A percentile compares a stretch with the other conserved stretches of the same genome.
These are phyloP conservation scores for Sisymbrium altissimum DNA, from an alignment of 345 rosid species.

Conservation along the genomic window DNA sequence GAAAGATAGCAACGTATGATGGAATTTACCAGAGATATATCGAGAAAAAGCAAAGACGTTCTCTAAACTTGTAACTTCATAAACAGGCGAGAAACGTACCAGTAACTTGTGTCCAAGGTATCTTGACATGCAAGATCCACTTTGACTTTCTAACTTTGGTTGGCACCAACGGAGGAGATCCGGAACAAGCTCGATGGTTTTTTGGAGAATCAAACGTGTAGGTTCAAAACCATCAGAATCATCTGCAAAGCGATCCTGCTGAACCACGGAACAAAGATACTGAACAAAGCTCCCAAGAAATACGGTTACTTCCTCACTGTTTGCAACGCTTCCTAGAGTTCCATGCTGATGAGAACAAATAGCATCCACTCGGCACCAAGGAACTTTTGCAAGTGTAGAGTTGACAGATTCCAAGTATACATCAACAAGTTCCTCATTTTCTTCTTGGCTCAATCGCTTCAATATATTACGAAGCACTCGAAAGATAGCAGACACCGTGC, in stretches of 20 bases:
- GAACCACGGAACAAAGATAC: slow-evolving; percentile 68
- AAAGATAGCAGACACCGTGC: slow-evolving; percentile 47
- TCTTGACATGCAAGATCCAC: slow-evolving; percentile 34
- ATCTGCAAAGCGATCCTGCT: slow-evolving; percentile 36
- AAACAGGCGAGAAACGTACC: slow-evolving; percentile 44
- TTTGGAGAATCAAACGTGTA: slow-evolving; percentile 37
- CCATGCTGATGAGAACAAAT: slow-evolving; percentile 28
- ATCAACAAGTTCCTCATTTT: slow-evolving; percentile 42
- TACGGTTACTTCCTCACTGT: slow-evolving; percentile 30
- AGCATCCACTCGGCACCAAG: slow-evolving; percentile 52
- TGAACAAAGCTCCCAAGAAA: slow-evolving; percentile 69
- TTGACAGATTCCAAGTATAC: slow-evolving; percentile 41
- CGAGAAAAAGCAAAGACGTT: not conserved
- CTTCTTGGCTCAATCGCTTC: slow-evolving; percentile 58
- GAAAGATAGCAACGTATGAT: not conserved
- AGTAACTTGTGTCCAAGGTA: slow-evolving; percentile 80
- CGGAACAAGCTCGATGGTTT: slow-evolving; percentile 48
- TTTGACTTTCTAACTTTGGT: slow-evolving; percentile 37
- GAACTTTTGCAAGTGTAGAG: slow-evolving; percentile 45
- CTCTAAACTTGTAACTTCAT: not conserved
- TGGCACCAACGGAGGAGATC: slow-evolving; percentile 61
- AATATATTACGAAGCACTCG: slow-evolving; percentile 52
- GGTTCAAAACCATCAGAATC: slow-evolving; percentile 31
- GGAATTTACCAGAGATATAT: not conserved
- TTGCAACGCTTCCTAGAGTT: slow-evolving; percentile 14